These are phyloP conservation scores for Ilyonectria destructans DNA, from an alignment of 2,329 filamentous ascomycete genomes.

Conservation along the genomic window DNA sequence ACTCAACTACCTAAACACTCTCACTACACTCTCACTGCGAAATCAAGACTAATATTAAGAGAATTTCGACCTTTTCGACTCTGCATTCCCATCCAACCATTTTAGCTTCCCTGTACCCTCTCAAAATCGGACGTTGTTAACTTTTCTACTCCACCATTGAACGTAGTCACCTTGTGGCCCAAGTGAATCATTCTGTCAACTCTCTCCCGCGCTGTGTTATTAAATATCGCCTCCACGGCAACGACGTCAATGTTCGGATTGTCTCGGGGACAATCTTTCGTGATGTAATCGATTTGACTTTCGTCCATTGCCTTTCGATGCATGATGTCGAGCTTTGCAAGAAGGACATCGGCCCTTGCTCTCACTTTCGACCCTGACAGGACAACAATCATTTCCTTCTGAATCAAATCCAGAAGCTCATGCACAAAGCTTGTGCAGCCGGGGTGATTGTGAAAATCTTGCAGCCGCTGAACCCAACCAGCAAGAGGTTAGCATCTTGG, in stretches of 20 bases:
- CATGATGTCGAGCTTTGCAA: not conserved
- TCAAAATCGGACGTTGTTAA: not conserved
- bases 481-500: not conserved
- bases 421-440: constrained; percentile 25
- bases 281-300: not conserved
- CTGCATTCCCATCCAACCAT: no score
- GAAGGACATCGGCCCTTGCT: not conserved
- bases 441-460: not conserved
- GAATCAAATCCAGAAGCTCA: constrained; percentile 24
- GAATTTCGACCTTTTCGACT: no score
- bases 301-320: not conserved
- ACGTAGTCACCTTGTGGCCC: not conserved
- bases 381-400: constrained; percentile 7
- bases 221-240: not conserved
- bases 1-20: no score
- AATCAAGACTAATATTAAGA: no score
- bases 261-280: not conserved
- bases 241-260: not conserved
- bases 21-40: no score
- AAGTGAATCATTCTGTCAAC: not conserved
- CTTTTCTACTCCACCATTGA: not conserved
- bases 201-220: not conserved
- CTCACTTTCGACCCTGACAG: not conserved
- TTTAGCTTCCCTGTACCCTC: no score
- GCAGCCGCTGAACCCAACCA: constrained; percentile 12